Evolutionary conservation across 2,329 filamentous ascomycete genomes (phyloP).

Genomic region (Colletotrichum agaves): DNA sequence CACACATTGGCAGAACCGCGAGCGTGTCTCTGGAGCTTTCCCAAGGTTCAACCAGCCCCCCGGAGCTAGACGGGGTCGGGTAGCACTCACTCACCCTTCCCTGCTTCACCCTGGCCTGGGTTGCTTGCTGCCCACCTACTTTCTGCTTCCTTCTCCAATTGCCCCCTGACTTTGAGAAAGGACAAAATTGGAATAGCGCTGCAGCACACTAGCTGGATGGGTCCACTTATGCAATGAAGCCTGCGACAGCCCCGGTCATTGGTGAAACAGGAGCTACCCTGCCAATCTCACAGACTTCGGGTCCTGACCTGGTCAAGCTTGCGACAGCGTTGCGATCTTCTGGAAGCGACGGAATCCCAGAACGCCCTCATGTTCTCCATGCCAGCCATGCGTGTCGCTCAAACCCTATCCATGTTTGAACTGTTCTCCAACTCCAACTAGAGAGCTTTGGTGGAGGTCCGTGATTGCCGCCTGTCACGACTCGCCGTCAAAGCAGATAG

Average conservation of each 20-base stretch:
- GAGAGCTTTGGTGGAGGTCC: constrained; percentile 30
- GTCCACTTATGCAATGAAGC: constrained; percentile 38
- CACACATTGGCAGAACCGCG: constrained; percentile 18
- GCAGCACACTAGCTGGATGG: constrained; percentile 2
- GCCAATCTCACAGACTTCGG: constrained; percentile 55
- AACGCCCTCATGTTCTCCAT: constrained; percentile 19
- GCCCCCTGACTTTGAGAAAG: constrained; percentile 20
- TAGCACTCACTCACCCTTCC: constrained; percentile 34
- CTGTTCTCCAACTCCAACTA: constrained; percentile 23
- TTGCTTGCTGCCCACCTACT: constrained; percentile 17
- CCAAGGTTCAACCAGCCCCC: constrained; percentile 33
- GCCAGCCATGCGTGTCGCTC: constrained; percentile 34
- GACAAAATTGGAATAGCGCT: constrained; percentile 29
- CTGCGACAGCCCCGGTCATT: constrained; percentile 53
- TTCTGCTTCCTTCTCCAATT: constrained; percentile 26
- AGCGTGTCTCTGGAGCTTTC: constrained; percentile 22
- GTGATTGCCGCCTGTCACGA: constrained; percentile 38
- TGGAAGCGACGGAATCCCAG: constrained; percentile 51
- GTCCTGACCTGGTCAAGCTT: constrained; percentile 57
- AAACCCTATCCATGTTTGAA: constrained; percentile 36
- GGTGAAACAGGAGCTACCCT: constrained; percentile 65
- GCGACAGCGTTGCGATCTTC: constrained; percentile 55
- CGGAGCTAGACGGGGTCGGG: constrained; percentile 32
- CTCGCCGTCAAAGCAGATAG: constrained; percentile 29
- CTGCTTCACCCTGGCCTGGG: constrained; percentile 13